These are phyloP conservation scores for Apiospora sp. DNA, from an alignment of 2,329 filamentous ascomycete species.

Conservation along the genomic window DNA sequence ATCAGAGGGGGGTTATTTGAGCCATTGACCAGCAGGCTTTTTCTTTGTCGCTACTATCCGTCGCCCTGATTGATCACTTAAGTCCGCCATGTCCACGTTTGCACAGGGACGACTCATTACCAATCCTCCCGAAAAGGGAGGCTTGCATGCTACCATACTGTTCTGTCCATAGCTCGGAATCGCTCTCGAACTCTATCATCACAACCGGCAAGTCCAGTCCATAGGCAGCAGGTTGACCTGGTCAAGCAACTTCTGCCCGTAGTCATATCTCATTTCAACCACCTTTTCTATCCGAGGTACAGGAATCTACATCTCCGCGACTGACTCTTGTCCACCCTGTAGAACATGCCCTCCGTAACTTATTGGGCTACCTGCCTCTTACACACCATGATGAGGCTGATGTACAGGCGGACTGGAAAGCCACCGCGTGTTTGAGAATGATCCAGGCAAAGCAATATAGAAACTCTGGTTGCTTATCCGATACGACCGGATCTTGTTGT, in stretches of 20 bases:
- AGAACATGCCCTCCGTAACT: neutral
- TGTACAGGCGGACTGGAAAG: neutral
- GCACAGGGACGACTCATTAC: neutral
- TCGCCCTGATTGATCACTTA: neutral
- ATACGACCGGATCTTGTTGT: neutral
- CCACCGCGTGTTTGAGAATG: slow-evolving; percentile 10
- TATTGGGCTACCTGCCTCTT: neutral
- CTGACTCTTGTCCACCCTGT: neutral
- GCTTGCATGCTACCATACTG: slow-evolving; percentile 14
- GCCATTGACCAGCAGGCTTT: neutral
- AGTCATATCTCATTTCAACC: neutral
- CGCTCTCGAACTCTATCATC: slow-evolving; percentile 10
- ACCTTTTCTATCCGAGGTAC: neutral
- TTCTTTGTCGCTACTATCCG: neutral
- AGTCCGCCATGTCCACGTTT: slow-evolving; percentile 4
- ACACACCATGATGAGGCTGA: neutral
- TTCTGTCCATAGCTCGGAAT: slow-evolving; percentile 2
- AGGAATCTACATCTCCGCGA: neutral
- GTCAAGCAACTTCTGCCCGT: neutral
- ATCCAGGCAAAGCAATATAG: slow-evolving; percentile 9
- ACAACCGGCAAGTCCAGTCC: neutral
- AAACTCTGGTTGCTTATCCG: neutral
- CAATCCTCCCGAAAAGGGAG: neutral
- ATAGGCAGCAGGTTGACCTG: neutral
- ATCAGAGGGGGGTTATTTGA: neutral